Conservation (phyloP, 768 basidiomycete genomes). For the Hydnomerulius pinastri region DNA sequence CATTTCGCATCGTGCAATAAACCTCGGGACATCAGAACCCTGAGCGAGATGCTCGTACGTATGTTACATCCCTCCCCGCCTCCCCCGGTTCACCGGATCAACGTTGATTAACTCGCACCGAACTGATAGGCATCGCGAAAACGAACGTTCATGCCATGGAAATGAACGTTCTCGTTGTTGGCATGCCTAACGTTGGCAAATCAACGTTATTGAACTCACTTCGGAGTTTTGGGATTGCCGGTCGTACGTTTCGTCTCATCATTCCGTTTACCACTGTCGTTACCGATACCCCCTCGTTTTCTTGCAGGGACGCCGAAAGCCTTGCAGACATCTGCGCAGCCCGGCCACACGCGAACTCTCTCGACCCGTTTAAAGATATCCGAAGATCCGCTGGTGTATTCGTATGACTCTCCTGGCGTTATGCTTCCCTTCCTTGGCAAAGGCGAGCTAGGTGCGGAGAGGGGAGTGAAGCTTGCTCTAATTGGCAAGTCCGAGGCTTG, state of each 20-base stretch:
- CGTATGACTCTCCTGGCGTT: conserved; percentile 94
- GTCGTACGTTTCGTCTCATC: conserved; percentile 57
- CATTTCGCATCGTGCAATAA: conserved; percentile 76
- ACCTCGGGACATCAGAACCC: conserved; percentile 59
- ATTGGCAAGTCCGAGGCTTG: conserved; percentile 66
- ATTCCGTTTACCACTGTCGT: not conserved
- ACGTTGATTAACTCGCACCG: not conserved
- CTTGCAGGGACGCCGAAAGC: conserved; percentile 78
- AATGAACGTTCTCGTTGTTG: conserved; percentile 89
- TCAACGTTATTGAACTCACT: conserved; percentile 92
- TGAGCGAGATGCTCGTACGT: conserved; percentile 75
- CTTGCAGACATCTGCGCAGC: conserved; percentile 83
- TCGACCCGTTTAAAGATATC: conserved; percentile 89
- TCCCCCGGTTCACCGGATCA: not conserved
- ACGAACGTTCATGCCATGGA: conserved; percentile 70
- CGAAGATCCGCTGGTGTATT: conserved; percentile 81
- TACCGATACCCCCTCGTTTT: conserved; percentile 1
- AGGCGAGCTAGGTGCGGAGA: conserved; percentile 84
- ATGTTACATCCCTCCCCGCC: conserved; percentile 38
- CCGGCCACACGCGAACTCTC: conserved; percentile 86
- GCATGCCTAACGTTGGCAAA: conserved; percentile 99
- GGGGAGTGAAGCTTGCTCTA: conserved; percentile 89
- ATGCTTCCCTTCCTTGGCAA: conserved; percentile 94
- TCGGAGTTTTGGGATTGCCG: conserved; percentile 81
- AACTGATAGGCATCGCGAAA: conserved; percentile 62